A percentile compares a stretch with the other conserved stretches of the same genome.
These are phyloP conservation scores for Sinapis alba DNA, from an alignment of 441 rosid species.

Conservation along the genomic window DNA sequence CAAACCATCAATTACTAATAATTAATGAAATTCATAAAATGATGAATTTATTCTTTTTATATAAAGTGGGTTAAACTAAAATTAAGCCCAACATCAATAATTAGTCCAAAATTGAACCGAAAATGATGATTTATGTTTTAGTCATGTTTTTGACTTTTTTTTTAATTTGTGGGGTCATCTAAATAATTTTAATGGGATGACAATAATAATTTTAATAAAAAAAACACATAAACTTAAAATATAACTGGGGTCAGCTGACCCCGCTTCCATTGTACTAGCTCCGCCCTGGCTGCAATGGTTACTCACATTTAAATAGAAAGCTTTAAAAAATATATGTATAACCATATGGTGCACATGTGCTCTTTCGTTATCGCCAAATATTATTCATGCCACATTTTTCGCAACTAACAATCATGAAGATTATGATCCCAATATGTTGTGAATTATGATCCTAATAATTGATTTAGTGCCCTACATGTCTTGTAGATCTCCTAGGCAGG, in stretches of 20 bases:
- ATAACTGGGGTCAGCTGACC: background rate
- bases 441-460: background rate
- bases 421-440: slow-evolving; percentile 17
- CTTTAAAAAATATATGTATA: background rate
- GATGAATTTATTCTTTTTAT: background rate
- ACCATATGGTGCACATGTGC: slow-evolving; percentile 34
- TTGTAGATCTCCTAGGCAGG: background rate
- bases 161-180: background rate
- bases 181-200: background rate
- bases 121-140: background rate
- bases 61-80: background rate
- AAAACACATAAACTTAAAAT: background rate
- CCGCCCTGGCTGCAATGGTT: background rate
- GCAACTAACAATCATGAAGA: background rate
- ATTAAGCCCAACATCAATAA: background rate
- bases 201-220: background rate
- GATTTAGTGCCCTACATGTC: background rate
- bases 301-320: background rate
- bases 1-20: background rate
- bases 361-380: slow-evolving; percentile 20
- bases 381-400: slow-evolving; percentile 10
- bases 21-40: background rate
- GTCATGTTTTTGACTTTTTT: background rate
- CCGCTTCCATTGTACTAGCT: background rate
- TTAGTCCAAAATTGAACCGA: background rate